These are phyloP conservation scores for Heimioporus sp. DNA, from an alignment of 768 basidiomycete genomes.

Conservation along the genomic window DNA sequence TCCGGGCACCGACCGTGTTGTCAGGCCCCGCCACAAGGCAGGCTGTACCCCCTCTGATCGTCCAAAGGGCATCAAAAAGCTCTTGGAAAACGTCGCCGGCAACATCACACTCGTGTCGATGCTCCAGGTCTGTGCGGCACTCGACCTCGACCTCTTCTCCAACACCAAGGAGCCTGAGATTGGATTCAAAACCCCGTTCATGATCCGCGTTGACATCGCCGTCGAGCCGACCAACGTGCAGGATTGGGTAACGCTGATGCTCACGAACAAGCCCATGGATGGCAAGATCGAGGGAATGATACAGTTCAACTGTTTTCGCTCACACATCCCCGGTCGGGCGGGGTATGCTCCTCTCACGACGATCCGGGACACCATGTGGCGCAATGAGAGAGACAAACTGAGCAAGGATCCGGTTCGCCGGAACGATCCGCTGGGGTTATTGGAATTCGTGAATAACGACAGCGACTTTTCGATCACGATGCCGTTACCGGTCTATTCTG, in stretches of 20 bases:
- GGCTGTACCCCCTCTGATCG: constrained; percentile 10
- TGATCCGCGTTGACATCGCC: constrained; percentile 13
- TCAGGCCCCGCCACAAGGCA: constrained; percentile 14
- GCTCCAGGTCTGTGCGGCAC: neutral
- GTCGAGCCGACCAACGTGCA: constrained; percentile 10
- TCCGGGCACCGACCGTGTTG: neutral
- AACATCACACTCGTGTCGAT: constrained; percentile 4
- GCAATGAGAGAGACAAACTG: neutral
- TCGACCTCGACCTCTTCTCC: neutral
- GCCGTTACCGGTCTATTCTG: neutral
- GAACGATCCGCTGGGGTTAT: constrained; percentile 6
- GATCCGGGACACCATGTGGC: constrained; percentile 9
- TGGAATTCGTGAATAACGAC: constrained; percentile 20
- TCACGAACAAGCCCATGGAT: constrained; percentile 1
- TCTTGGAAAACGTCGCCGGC: constrained; percentile 7
- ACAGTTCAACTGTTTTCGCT: constrained; percentile 13
- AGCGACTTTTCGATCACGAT: constrained; percentile 12
- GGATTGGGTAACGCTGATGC: constrained; percentile 4
- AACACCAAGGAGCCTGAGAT: constrained; percentile 5
- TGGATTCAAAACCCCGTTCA: constrained; percentile 13
- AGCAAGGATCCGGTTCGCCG: neutral
- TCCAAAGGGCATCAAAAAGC: constrained; percentile 13
- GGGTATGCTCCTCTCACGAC: constrained; percentile 8
- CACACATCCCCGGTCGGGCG: constrained; percentile 6
- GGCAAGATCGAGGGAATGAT: constrained; percentile 13